Evolutionary conservation across 768 basidiomycete genomes (phyloP).

Genomic region (Mrakia hoshinonis): DNA sequence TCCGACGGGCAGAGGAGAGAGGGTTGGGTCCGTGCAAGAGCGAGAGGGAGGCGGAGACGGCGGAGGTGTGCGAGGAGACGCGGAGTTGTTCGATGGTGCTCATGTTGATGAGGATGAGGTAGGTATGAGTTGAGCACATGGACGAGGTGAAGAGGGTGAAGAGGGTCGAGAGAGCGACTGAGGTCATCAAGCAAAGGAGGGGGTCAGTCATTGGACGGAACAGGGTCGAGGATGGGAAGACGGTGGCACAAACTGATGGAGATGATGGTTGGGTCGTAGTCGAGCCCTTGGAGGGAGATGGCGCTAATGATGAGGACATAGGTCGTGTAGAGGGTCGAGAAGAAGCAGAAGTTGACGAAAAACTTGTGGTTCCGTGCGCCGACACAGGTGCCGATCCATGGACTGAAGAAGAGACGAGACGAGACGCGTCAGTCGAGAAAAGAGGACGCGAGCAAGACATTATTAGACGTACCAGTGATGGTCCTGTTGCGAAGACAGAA

Average conservation of each 20-base stretch:
- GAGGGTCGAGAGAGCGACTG: slow-evolving; percentile 7
- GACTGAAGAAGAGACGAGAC: not conserved
- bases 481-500: not conserved
- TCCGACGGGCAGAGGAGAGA: not conserved
- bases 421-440: not conserved
- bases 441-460: no score
- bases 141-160: slow-evolving; percentile 12
- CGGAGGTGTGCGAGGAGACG: not conserved
- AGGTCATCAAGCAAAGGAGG: no score
- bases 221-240: not conserved
- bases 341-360: slow-evolving; percentile 15
- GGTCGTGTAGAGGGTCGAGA: slow-evolving; percentile 17
- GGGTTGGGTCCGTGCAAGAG: slow-evolving; percentile 4
- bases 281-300: not conserved
- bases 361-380: slow-evolving; percentile 8
- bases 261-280: slow-evolving; percentile 17
- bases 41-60: not conserved
- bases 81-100: slow-evolving; percentile 22
- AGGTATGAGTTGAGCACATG: not conserved
- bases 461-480: slow-evolving; percentile 2
- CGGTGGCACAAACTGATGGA: slow-evolving; percentile 19
- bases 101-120: slow-evolving; percentile 14
- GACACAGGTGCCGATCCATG: not conserved
- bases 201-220: no score
- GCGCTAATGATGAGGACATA: slow-evolving; percentile 19